Evolutionary conservation across 73 alveolate species (phyloP), one percentile per base, ranked within the genome.

Genomic region (Durusdinium trenchii): DNA sequence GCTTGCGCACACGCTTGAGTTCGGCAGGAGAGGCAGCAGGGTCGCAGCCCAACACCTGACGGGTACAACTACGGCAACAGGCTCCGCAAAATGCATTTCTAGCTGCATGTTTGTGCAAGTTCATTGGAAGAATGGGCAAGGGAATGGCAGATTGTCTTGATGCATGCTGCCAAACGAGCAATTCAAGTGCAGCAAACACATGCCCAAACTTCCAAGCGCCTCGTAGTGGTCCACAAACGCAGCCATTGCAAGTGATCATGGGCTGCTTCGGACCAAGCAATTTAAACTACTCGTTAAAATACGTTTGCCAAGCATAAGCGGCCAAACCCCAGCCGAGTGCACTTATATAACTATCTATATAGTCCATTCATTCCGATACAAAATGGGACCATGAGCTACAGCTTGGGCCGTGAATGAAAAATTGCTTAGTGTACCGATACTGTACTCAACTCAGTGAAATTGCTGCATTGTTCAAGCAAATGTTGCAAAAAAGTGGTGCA

Each of bases 221-320:
- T 89, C 96, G 40, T 91, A 91, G 97, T 91, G 97, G 97, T 91
- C 97, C 78, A 91, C 97, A 54, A 91, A 91, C 32, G 90, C 90
- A 47, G 90, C 45, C 90, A 79, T 79, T 16, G 69, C 76, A 69
- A 12, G 79, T 61, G 36, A 40, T 75, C 87, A 69, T 91, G 26
- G 71, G 85, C 96, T 7, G 73, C 57, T 35, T 30, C 62, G 20
- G 14, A n/a, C n/a, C n/a, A n/a, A n/a, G n/a, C n/a, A n/a, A n/a
- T n/a, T n/a, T n/a, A n/a, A n/a, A n/a, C n/a, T n/a, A n/a, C n/a
- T n/a, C n/a, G n/a, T n/a, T n/a, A n/a, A n/a, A n/a, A n/a, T n/a
- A n/a, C n/a, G n/a, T n/a, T n/a, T n/a, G n/a, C n/a, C n/a, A n/a
- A 69, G 47, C 38, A 26, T 35, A 69, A 69, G 83, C 6, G 32